phyloP scores from a whole-genome alignment of 306 rosid species.

The Senna siamea region DNA sequence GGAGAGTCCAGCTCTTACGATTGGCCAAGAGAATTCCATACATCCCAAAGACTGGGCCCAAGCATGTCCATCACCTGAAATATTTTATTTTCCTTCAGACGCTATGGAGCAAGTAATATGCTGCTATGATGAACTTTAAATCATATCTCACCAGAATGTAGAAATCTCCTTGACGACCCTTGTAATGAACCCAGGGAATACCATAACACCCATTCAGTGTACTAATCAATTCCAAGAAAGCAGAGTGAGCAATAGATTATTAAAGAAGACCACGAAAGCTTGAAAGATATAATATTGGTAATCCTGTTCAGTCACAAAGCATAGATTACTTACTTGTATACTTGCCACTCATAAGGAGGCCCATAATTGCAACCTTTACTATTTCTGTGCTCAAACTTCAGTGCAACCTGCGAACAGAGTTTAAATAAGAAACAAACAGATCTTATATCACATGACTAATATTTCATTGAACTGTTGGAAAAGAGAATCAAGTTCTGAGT shows the following conservation, averaged over 20 bases:
- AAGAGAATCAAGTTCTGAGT: conserved; percentile 36
- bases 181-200: conserved; percentile 89
- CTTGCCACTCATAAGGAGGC: conserved; percentile 97
- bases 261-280: conserved; percentile 8
- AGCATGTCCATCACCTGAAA: conserved; percentile 96
- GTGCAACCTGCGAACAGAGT: conserved; percentile 72
- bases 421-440: conserved; percentile 28
- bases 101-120: conserved; percentile 29
- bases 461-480: conserved; percentile 18
- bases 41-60: conserved; percentile 97
- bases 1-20: conserved; percentile 56
- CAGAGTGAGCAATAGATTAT: conserved; percentile 36
- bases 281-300: conserved; percentile 14
- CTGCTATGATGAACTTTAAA: conserved; percentile 32
- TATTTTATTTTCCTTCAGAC: conserved; percentile 44
- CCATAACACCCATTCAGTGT: conserved; percentile 90
- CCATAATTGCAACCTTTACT: conserved; percentile 97
- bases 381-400: conserved; percentile 90
- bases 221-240: conserved; percentile 46
- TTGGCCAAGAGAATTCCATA: conserved; percentile 87
- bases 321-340: conserved; percentile 65
- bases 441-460: conserved; percentile 7
- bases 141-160: conserved; percentile 83
- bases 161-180: conserved; percentile 96
- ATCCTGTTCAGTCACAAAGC: conserved; percentile 14